phyloP scores from a whole-genome alignment of 768 basidiomycete species.

The Termitomyces sp. region DNA sequence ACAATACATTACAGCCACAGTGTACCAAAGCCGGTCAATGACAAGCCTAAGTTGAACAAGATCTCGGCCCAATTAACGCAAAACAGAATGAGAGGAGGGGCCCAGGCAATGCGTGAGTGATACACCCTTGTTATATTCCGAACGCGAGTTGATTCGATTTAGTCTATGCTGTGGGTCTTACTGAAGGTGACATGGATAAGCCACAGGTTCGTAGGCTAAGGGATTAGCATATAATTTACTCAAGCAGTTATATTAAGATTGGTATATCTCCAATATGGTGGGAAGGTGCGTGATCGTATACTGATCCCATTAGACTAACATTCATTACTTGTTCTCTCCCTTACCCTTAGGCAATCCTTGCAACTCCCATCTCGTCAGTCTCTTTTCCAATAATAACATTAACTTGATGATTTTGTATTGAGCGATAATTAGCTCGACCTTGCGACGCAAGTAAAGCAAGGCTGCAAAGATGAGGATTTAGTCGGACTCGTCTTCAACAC shows the following conservation, averaged over 20 bases:
- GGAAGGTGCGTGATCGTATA: constrained; percentile 55
- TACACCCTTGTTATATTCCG: background rate
- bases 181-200: constrained; percentile 77
- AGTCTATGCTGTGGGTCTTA: constrained; percentile 79
- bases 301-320: background rate
- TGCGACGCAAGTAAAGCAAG: constrained; percentile 73
- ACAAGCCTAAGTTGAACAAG: constrained; percentile 56
- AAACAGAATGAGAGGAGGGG: constrained; percentile 68
- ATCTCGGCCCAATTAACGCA: constrained; percentile 71
- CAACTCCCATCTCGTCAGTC: constrained; percentile 67
- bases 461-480: constrained; percentile 74
- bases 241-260: constrained; percentile 40
- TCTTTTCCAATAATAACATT: background rate
- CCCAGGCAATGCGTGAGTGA: constrained; percentile 79
- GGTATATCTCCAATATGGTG: constrained; percentile 90
- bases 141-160: background rate
- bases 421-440: constrained; percentile 55
- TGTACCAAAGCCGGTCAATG: constrained; percentile 26
- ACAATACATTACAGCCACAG: constrained; percentile 28
- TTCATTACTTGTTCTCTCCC: background rate
- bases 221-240: background rate
- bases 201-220: constrained; percentile 54
- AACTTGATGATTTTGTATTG: background rate
- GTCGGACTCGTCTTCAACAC: constrained; percentile 84
- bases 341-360: constrained; percentile 67